Percentiles rank a stretch among this genome's conserved stretches.
These are phyloP conservation scores for Solanum megistacrolobum DNA, from an alignment of 257 asterid species.

Conservation along the genomic window DNA sequence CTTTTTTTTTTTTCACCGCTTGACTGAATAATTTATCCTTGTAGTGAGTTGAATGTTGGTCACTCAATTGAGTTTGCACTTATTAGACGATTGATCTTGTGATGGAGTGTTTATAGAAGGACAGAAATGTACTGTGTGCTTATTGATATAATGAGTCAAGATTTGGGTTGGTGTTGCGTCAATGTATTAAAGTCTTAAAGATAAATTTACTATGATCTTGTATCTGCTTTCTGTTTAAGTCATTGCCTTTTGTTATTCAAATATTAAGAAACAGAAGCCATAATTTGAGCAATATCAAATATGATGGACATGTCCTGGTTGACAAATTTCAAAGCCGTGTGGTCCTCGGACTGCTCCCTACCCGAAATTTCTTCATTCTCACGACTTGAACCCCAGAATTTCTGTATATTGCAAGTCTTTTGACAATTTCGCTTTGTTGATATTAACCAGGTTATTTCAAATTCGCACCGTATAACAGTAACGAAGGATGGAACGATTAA, in stretches of 20 bases:
- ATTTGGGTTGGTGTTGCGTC: neutral
- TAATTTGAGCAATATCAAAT: neutral
- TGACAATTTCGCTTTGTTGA: neutral
- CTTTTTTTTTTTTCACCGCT: neutral
- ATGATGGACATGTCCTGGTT: neutral
- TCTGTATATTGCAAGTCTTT: neutral
- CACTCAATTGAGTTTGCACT: neutral
- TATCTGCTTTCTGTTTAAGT: neutral
- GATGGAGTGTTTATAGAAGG: neutral
- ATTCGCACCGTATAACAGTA: neutral
- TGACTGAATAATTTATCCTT: neutral
- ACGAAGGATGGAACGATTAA: slow-evolving; percentile 31
- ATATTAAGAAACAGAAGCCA: neutral
- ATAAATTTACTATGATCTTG: neutral
- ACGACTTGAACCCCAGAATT: neutral
- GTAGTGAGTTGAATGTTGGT: neutral
- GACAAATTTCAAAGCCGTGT: neutral
- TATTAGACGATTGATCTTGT: neutral
- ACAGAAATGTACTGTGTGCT: neutral
- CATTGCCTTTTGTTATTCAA: neutral
- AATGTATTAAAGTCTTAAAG: neutral
- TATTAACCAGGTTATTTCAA: neutral
- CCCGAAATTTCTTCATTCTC: neutral
- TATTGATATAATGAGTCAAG: neutral
- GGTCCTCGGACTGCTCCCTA: neutral